phyloP scores from a whole-genome alignment of 768 basidiomycete species.

The Suillus clintonianus region DNA sequence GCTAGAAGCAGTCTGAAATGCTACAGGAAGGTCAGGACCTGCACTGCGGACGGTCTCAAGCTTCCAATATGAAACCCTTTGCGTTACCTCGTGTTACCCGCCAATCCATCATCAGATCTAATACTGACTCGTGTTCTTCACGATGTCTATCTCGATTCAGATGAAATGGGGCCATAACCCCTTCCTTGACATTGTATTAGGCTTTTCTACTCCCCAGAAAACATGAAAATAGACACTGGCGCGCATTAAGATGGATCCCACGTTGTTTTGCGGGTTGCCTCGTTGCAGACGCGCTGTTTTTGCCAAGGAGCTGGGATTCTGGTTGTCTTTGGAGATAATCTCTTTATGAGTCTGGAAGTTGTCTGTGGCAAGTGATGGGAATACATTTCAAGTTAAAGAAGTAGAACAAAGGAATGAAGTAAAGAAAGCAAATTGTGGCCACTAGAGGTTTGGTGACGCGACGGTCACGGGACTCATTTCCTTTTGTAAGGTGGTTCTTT shows the following conservation, averaged over 20 bases:
- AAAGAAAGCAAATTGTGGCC: neutral
- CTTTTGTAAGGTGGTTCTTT: slow-evolving; percentile 29
- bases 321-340: neutral
- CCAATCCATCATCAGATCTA: neutral
- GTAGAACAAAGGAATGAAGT: neutral
- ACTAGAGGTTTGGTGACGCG: slow-evolving; percentile 21
- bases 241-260: neutral
- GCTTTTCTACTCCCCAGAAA: neutral
- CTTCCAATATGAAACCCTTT: neutral
- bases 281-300: neutral
- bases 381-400: neutral
- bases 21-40: neutral
- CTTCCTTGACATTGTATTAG: neutral
- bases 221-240: neutral
- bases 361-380: too few species aligned
- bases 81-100: neutral
- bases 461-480: slow-evolving; percentile 38
- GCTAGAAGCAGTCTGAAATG: neutral
- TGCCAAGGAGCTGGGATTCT: neutral
- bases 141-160: slow-evolving; percentile 1
- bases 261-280: neutral
- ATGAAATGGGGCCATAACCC: neutral
- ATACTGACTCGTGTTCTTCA: slow-evolving; percentile 1
- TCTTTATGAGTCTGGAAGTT: neutral
- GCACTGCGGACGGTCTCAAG: neutral